These are phyloP conservation scores for Malania oleifera DNA, from an alignment of 164 flowering plant species.

Conservation along the genomic window DNA sequence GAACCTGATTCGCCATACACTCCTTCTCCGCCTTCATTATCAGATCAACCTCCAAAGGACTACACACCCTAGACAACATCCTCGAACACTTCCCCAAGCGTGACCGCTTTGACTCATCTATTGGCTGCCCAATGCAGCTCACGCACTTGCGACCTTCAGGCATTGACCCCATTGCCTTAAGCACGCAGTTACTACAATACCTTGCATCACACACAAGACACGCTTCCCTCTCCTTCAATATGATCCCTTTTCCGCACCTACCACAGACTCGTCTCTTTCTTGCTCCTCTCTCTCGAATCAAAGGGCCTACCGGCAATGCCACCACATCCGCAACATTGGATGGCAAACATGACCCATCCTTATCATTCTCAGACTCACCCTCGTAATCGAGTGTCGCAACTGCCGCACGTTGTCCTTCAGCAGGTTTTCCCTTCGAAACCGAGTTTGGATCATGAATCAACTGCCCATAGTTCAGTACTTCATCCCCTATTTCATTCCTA, in stretches of 20 bases:
- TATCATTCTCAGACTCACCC: conserved; percentile 20
- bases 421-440: neutral
- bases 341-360: conserved; percentile 17
- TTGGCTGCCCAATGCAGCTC: conserved; percentile 46
- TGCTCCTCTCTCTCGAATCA: conserved; percentile 13
- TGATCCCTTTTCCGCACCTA: conserved; percentile 41
- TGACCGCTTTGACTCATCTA: conserved; percentile 40
- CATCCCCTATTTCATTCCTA: neutral
- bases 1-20: conserved; percentile 48
- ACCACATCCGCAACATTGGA: conserved; percentile 11
- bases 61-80: conserved; percentile 32
- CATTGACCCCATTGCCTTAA: conserved; percentile 68
- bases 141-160: conserved; percentile 64
- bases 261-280: conserved; percentile 29
- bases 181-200: conserved; percentile 48
- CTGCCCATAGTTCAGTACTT: neutral
- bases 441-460: neutral
- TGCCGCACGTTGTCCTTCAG: conserved; percentile 14
- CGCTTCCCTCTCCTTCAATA: conserved; percentile 38
- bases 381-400: conserved; percentile 27
- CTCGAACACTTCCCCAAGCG: conserved; percentile 45
- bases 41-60: conserved; percentile 51
- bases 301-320: conserved; percentile 17
- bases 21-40: conserved; percentile 56
- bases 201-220: conserved; percentile 48